Conservation (phyloP, 768 basidiomycete genomes). For the Obba rivulosa region DNA sequence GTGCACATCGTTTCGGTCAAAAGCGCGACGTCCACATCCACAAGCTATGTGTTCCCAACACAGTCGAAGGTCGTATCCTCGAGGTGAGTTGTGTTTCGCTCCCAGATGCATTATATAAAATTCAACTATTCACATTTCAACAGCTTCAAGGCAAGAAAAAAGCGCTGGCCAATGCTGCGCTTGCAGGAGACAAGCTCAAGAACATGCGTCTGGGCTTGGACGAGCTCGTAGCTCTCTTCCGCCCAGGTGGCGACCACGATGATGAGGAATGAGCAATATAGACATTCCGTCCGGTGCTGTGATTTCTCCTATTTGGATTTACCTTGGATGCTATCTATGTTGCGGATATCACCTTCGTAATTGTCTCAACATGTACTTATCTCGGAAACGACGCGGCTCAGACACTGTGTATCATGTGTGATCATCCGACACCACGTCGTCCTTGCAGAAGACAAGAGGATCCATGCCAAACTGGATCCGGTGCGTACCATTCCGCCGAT, state of each 20-base stretch:
- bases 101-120: not conserved
- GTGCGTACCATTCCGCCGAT: too few relatives aligned
- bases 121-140: not conserved
- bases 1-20: constrained; percentile 88
- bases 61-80: constrained; percentile 86
- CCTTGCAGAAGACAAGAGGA: too few relatives aligned
- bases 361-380: too few relatives aligned
- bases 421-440: too few relatives aligned
- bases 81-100: constrained; percentile 37
- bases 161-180: constrained; percentile 72
- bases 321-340: too few relatives aligned
- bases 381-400: too few relatives aligned
- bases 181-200: constrained; percentile 87
- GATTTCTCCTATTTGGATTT: too few relatives aligned
- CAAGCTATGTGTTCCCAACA: constrained; percentile 82
- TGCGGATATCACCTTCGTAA: too few relatives aligned
- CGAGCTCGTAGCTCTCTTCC: constrained; percentile 80
- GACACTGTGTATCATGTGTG: too few relatives aligned
- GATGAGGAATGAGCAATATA: constrained; percentile 42
- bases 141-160: constrained; percentile 93
- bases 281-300: too few relatives aligned
- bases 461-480: too few relatives aligned
- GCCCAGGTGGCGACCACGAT: constrained; percentile 49
- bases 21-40: constrained; percentile 80
- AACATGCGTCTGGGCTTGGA: constrained; percentile 78